These are phyloP conservation scores for Russula vinacea DNA, from an alignment of 768 basidiomycete species.

Conservation along the genomic window DNA sequence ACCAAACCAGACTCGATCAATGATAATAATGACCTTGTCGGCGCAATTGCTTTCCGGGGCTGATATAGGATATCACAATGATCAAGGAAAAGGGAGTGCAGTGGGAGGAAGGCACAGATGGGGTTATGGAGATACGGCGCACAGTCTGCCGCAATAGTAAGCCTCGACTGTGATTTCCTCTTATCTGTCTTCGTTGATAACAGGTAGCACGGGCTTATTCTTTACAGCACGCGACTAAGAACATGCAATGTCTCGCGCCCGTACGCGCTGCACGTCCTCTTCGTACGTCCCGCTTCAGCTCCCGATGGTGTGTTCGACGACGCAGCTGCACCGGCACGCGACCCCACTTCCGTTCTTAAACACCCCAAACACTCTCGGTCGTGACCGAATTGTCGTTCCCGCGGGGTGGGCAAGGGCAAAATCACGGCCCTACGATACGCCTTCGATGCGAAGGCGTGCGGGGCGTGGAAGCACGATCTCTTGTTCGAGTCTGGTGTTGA, in stretches of 20 bases:
- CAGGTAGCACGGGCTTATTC: conserved; percentile 89
- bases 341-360: conserved; percentile 81
- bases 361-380: conserved; percentile 87
- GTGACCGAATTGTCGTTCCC: conserved; percentile 88
- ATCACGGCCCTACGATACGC: conserved; percentile 86
- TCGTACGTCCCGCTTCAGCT: conserved; percentile 65
- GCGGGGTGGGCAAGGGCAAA: conserved; percentile 97
- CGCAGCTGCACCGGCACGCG: conserved; percentile 54
- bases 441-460: conserved; percentile 77
- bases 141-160: conserved; percentile 89
- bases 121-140: conserved; percentile 90
- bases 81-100: conserved; percentile 87
- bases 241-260: conserved; percentile 75
- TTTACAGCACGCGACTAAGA: conserved; percentile 79
- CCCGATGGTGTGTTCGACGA: conserved; percentile 36
- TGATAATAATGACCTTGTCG: conserved; percentile 66
- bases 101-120: conserved; percentile 95
- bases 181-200: background rate
- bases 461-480: conserved; percentile 75
- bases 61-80: too few relatives aligned
- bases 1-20: conserved; percentile 94
- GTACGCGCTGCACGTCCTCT: conserved; percentile 79
- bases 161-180: conserved; percentile 36
- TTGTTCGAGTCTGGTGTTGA: conserved; percentile 38
- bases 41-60: conserved; percentile 71